Evolutionary conservation across 2,329 filamentous ascomycete genomes (phyloP), one percentile per base, ranked within the genome.

Genomic region (Colletotrichum salicis): DNA sequence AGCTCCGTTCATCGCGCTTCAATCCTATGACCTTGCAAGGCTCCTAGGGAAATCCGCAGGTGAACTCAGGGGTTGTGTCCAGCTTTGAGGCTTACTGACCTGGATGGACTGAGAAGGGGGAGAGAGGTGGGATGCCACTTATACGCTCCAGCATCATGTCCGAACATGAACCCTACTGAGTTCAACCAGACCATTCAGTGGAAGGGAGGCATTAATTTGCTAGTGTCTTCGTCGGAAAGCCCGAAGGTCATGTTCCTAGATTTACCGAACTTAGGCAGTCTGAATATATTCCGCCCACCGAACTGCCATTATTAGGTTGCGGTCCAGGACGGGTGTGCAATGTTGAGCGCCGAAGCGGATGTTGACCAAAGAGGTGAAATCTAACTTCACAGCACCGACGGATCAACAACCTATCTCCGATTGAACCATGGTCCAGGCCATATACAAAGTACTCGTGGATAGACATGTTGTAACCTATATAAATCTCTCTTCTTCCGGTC

Each of bases 371-470:
- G 37, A 41, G 37, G 15, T 48, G 19, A n/a, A 11, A 3, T 22
- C 8, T 48, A 22, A 22, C 41, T 22, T 48, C 19, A 11, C 19
- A 19, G 19, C 19, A 11, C 37, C 37, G n/a, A 48, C 41, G 41
- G 41, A 48, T 48, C 10, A 19, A 48, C 19, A 10, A 11, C 19
- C 41, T 48, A 22, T 22, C 41, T 48, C 41, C 41, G 19, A 48
- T 22, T 8, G 7, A 22, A n/a, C 2, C 3, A 8, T n/a, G 3
- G 3, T 1, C 1, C 3, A 3, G 7, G 3, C 15, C 19, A 7
- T n/a, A 10, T 8, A 7, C 1, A 2, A 48, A 8, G 7, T 19
- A 48, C 15, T 48, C 41, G 41, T n/a, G 11, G 41, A 48, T 48
- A 22, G 41, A 48, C 41, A 48, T 48, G 3, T 10, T 48, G 3